phyloP scores from a whole-genome alignment of 768 basidiomycete genomes.

The Tulasnella calospora region DNA sequence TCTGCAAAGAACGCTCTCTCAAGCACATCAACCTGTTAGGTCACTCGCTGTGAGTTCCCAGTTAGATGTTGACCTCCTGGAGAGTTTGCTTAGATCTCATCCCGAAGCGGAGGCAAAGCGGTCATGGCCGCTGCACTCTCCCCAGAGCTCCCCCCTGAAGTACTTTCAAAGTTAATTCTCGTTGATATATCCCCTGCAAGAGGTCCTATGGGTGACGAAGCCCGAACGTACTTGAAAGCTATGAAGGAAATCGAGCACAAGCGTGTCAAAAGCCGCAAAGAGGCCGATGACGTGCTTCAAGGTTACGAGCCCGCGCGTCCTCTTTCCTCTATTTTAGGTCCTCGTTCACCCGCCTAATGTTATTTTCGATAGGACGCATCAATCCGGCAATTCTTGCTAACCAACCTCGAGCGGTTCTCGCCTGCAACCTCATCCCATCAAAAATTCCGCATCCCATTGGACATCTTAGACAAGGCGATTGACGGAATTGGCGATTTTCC shows the following conservation, averaged over 20 bases:
- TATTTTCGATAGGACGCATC: conserved; percentile 54
- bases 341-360: neutral
- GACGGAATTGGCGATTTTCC: conserved; percentile 74
- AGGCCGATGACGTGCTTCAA: conserved; percentile 62
- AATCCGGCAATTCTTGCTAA: conserved; percentile 78
- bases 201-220: conserved; percentile 56
- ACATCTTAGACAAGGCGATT: conserved; percentile 57
- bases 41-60: conserved; percentile 73
- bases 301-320: conserved; percentile 56
- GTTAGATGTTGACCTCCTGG: no score
- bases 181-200: conserved; percentile 77
- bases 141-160: conserved; percentile 40
- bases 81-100: no score
- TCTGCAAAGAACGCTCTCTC: conserved; percentile 45
- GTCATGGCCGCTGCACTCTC: conserved; percentile 66
- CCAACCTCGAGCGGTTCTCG: conserved; percentile 59
- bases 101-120: conserved; percentile 76
- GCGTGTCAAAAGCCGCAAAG: conserved; percentile 54
- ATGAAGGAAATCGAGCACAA: conserved; percentile 70
- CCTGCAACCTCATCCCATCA: conserved; percentile 36
- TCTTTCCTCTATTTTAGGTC: neutral
- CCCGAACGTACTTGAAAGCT: conserved; percentile 56
- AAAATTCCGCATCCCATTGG: conserved; percentile 71
- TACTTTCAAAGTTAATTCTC: conserved; percentile 58
- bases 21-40: conserved; percentile 70